These are phyloP conservation scores for Penicillium roqueforti DNA, from an alignment of 495 filamentous ascomycete species.

Conservation along the genomic window DNA sequence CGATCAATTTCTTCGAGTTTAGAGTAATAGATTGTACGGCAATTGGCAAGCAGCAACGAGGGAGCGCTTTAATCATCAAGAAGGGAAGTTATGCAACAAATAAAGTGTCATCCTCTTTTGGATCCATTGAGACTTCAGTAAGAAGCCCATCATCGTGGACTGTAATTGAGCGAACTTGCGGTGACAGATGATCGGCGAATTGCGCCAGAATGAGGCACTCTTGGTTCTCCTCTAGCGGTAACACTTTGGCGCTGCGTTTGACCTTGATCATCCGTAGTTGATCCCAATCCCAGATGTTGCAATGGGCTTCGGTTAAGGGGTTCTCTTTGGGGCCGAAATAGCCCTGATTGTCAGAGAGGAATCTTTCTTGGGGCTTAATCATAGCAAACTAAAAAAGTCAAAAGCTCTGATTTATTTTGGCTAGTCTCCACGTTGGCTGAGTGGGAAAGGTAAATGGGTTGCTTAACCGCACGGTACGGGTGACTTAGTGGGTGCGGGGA, in stretches of 20 bases:
- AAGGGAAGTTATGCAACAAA: constrained; percentile 22
- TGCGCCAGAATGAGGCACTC: constrained; percentile 11
- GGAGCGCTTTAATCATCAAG: too few relatives aligned
- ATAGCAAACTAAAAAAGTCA: too few relatives aligned
- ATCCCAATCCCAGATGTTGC: constrained; percentile 27
- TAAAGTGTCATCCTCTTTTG: constrained; percentile 18
- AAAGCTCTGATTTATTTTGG: too few relatives aligned
- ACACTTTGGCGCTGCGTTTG: constrained; percentile 24
- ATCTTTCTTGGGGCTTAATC: constrained; percentile 11
- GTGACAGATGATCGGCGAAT: constrained; percentile 18
- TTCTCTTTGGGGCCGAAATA: constrained; percentile 16
- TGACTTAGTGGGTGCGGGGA: too few relatives aligned
- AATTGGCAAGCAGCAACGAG: constrained; percentile 14
- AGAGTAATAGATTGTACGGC: constrained; percentile 6
- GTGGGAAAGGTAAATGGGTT: too few relatives aligned
- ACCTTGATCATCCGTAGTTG: constrained; percentile 20
- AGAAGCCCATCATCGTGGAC: constrained; percentile 23
- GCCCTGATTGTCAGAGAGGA: constrained; percentile 16
- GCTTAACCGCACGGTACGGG: too few relatives aligned
- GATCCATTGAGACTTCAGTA: constrained; percentile 16
- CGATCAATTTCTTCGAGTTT: constrained; percentile 17
- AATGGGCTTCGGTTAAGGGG: constrained; percentile 11
- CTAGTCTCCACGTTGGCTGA: too few relatives aligned
- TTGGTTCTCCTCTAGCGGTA: constrained; percentile 15
- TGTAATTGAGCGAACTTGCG: constrained; percentile 18